These are phyloP conservation scores for Chimonanthus praecox DNA, from an alignment of 164 flowering plant species.

Conservation along the genomic window DNA sequence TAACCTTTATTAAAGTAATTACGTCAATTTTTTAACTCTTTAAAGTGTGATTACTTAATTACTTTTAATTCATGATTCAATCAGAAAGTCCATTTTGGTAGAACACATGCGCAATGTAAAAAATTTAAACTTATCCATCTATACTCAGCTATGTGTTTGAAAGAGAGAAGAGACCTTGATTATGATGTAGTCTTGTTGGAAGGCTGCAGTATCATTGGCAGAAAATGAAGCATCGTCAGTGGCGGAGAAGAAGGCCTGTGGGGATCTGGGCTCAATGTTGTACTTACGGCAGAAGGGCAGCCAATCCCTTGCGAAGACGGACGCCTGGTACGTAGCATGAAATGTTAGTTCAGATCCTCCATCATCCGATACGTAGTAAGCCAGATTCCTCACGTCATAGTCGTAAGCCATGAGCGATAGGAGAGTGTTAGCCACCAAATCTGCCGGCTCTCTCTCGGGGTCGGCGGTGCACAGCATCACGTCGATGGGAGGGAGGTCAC, in stretches of 20 bases:
- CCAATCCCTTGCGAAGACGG: conserved; percentile 18
- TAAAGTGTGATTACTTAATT: too few relatives aligned
- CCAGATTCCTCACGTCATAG: conserved; percentile 18
- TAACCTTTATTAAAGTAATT: not conserved
- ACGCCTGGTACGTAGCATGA: conserved; percentile 21
- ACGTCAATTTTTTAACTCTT: not conserved
- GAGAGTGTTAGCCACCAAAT: conserved; percentile 23
- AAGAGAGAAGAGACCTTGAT: conserved; percentile 13
- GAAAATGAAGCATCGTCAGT: not conserved
- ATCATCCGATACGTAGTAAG: conserved; percentile 24
- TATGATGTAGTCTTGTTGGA: conserved; percentile 12
- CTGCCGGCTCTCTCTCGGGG: conserved; percentile 23
- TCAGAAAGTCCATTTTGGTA: not conserved
- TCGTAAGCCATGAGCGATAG: conserved; percentile 25
- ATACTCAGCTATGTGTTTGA: too few relatives aligned
- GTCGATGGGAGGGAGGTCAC: conserved; percentile 20
- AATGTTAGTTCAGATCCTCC: conserved; percentile 27
- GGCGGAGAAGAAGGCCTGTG: conserved; percentile 14
- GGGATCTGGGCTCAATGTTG: conserved; percentile 16
- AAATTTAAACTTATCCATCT: too few relatives aligned
- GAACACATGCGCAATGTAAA: not conserved
- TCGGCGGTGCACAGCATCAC: conserved; percentile 26
- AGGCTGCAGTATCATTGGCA: not conserved
- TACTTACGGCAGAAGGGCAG: conserved; percentile 26
- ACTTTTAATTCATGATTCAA: not conserved